Evolutionary conservation across 805 yeast genomes (phyloP), one percentile per base, ranked within the genome.

Genomic region (Myxozyma kluyveri): DNA sequence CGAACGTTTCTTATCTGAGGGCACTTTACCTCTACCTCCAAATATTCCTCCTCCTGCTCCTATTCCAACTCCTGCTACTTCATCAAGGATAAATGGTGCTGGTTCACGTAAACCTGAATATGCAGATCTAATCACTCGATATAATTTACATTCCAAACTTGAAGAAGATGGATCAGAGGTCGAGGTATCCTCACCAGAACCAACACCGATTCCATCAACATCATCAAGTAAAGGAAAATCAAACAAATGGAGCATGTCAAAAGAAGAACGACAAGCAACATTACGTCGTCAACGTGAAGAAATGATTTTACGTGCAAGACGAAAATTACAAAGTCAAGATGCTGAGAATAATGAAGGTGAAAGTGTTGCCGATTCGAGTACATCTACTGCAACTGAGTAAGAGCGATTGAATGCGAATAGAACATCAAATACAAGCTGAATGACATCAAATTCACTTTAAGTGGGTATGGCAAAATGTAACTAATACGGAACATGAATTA

Each of bases 1-100:
- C 7, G 86, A 88, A 46, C 76, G 82, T 40, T 82, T 78, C 57
- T 73, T 91, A 65, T 76, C 77, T 47, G 79, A 76, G 35, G 83
- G 85, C 10, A 69, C 71, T 14, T 75, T 84, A 46, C 87, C 88
- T 10, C 31, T 41, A 51, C 59, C 59, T 9, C 53, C 53, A 9
- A 39, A 41, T 29, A 40, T 42, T 14, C 39, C 17, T 19, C 49
- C 46, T 4, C 21, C 45, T 5, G 35, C 39, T 10, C 51, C 42
- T 17, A 22, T 45, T 10, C 24, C 18, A 23, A 4, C 47, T 7
- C 19, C 46, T 9, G 6, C 48, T 4, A 19, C 47, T 4, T 19
- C 32, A 10, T 9, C 18, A 71, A 67, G 52, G 12, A 46, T 46
- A 17, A 10, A 48, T 14, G 42, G 26, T 2, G 39, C 44, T 29